Base-by-base conservation (phyloP, 2,329 filamentous ascomycete species). In the Aspergillus unguis region DNA sequence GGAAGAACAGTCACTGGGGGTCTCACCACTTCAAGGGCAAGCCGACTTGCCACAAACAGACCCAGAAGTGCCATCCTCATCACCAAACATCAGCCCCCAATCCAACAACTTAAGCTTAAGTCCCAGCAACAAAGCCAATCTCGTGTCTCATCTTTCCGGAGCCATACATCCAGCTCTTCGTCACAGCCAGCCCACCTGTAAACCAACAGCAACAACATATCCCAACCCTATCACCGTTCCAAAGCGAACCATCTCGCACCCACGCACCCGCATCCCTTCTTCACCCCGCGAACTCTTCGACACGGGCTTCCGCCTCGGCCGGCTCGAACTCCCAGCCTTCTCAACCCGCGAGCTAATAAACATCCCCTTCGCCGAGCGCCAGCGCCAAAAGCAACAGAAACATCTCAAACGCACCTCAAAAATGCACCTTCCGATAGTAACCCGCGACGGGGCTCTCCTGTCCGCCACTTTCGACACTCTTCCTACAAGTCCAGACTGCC, bases 301-400 rank as follows among this genome's bases (percentile, higher is more conserved):
- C 42, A 68, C 65, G 23, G 61, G 60, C 2, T 63, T 68, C 56
- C 58, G 61, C 50, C 62, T 59, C 1, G 53, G 50, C 32, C 59
- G 63, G 17, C 61, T 58, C 4, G 67, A 70, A 49, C 54, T 70
- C 32, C 48, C 66, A 1, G 53, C 57, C 0, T 27, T 57, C 17
- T 52, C 60, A 2, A 54, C 56, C n/a, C 59, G 64, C 25, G 66
- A 68, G 46, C 53, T 68, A 1, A 68, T 70, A 41, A 70, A 69
- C 25, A 25, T 62, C 2, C 61, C 64, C 0, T 38, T 48, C 0
- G 32, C 49, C 4, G 53, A 61, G 43, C 56, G 60, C 6, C 47
- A 41, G 28, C 48, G 31, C 5, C 49, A 44, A 9, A 33, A 47
- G 26, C 52, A 54, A 10, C 33, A 31, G 11, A 38, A n/a, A 6